Evolutionary conservation across 176 grass and related monocot genomes (phyloP).

Genomic region (Bonia amplexicaulis): DNA sequence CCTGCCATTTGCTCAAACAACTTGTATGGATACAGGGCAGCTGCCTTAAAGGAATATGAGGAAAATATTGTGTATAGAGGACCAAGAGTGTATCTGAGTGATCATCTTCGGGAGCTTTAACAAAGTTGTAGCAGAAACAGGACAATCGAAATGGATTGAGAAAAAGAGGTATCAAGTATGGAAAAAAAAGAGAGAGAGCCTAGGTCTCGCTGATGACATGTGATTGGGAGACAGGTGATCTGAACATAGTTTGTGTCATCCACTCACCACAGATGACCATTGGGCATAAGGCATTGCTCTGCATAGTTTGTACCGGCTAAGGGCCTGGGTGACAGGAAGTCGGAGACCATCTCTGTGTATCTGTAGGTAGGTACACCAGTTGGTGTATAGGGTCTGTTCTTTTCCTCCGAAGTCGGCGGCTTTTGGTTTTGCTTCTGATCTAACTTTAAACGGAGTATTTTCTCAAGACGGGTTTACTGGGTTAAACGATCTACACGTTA

Average conservation of each 20-base stretch:
- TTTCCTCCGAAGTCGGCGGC: too few relatives aligned
- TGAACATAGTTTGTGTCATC: neutral
- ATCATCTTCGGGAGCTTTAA: neutral
- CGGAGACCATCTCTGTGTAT: neutral
- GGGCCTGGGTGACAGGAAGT: neutral
- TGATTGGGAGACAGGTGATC: neutral
- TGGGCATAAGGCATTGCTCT: neutral
- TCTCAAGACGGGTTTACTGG: too few relatives aligned
- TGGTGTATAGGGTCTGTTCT: too few relatives aligned
- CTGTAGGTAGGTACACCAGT: too few relatives aligned
- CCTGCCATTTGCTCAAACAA: conserved; percentile 9
- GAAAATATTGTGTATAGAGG: neutral
- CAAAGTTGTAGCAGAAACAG: neutral
- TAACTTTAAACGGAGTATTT: too few relatives aligned
- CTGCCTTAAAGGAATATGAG: neutral
- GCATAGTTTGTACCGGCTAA: neutral
- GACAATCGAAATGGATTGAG: neutral
- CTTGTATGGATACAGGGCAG: neutral
- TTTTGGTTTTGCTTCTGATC: too few relatives aligned
- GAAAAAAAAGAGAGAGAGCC: neutral
- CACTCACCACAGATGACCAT: neutral
- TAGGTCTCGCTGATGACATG: neutral
- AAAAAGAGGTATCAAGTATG: neutral
- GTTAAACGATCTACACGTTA: too few relatives aligned
- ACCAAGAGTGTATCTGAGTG: neutral